Evolutionary conservation across 768 basidiomycete species (phyloP).

Genomic region (Mycena polygramma): DNA sequence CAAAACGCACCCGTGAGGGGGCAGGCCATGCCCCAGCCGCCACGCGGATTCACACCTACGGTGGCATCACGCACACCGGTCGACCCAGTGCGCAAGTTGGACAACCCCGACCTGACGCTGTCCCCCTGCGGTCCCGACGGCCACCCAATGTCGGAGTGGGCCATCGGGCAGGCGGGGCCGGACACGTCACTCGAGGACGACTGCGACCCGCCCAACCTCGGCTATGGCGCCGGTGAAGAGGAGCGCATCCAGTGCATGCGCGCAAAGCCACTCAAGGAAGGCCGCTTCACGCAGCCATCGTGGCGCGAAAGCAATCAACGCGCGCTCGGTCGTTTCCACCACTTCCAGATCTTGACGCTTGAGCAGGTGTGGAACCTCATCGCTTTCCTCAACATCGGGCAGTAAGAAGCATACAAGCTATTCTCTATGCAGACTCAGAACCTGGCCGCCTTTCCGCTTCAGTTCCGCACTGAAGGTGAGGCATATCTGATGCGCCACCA

Average conservation of each 20-base stretch:
- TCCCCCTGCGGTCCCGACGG: not conserved
- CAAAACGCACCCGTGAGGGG: too few relatives aligned
- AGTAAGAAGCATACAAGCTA: constrained; percentile 2
- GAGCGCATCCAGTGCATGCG: too few relatives aligned
- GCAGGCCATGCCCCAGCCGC: too few relatives aligned
- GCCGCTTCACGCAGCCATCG: too few relatives aligned
- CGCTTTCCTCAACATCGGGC: not conserved
- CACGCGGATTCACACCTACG: too few relatives aligned
- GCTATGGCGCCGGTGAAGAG: too few relatives aligned
- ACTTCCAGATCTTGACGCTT: constrained; percentile 4
- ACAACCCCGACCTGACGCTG: not conserved
- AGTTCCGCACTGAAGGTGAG: constrained; percentile 11
- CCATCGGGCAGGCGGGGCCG: not conserved
- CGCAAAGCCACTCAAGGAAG: too few relatives aligned
- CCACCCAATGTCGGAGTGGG: constrained; percentile 14
- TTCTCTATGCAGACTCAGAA: not conserved
- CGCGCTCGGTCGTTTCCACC: too few relatives aligned
- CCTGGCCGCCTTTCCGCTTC: not conserved
- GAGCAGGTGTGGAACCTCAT: constrained; percentile 1
- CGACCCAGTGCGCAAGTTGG: not conserved
- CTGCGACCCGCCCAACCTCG: too few relatives aligned
- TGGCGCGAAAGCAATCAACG: too few relatives aligned
- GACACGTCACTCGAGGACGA: too few relatives aligned
- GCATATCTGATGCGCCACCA: not conserved
- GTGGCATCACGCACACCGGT: too few relatives aligned